Base-by-base conservation (phyloP, 208 protist genomes). In the Phytomonas francai region DNA sequence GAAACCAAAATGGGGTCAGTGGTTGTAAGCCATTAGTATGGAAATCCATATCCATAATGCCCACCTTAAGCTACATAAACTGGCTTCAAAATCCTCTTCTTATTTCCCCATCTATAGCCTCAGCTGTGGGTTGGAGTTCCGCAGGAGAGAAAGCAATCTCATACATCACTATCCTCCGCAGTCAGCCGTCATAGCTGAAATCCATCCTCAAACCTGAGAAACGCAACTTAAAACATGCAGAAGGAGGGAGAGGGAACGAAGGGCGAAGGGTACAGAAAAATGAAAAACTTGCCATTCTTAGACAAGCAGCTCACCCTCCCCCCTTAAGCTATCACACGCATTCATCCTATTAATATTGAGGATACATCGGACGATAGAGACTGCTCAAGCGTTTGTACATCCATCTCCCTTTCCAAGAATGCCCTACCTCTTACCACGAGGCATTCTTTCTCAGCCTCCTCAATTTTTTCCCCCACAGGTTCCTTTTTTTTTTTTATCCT, bases 401-500 rank as follows among this genome's bases (percentile, higher is more conserved):
- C 34, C 9, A 39, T 39, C 34, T 9, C 3, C 9, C 34, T 39
- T 39, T 39, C 34, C 6, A 39, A 39, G 9, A 39, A 39, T 39
- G 9, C 34, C 9, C 3, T 12, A 3, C 34, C 34, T 9, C 9
- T 39, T 39, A 9, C 2, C 12, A 12, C 14, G 12, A 9, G 12
- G 6, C 2, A 22, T 49, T 49, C 12, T 49, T 49, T 19, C 3
- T 19, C 12, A 22, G 39, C 14, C 4, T 19, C 4, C 4, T 19
- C 39, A 9, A 51, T 22, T 12, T 45, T 16, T 22, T 22, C 67
- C 34, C 27, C 27, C 42, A 22, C 28, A 32, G 28, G 31, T 67
- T 28, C 19, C 28, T 51, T 63, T 14, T 3, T 0, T 22, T 54
- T 31, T 56, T 64, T 59, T 45, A 70, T 70, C 27, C 51, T 63